phyloP scores from a whole-genome alignment of 352 stramenopile genomes.

The Thraustochytrium sp. region DNA sequence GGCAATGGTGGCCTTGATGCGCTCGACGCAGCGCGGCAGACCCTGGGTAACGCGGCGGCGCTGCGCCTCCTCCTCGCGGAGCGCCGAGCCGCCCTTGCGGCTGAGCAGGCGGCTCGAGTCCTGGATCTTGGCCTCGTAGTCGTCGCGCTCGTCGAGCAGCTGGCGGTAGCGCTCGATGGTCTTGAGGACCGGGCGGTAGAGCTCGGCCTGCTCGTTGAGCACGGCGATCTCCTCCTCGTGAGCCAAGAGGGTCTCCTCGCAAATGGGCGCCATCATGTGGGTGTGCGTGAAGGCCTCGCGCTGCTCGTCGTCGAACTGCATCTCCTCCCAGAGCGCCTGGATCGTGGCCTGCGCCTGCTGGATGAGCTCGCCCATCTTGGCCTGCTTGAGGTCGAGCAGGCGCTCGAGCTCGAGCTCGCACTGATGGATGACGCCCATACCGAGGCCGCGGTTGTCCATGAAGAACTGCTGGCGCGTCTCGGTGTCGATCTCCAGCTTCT shows the following conservation, averaged over 20 bases:
- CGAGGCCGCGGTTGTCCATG: conserved; percentile 38
- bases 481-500: conserved; percentile 27
- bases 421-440: conserved; percentile 29
- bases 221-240: conserved; percentile 41
- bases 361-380: conserved; percentile 38
- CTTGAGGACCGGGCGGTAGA: conserved; percentile 41
- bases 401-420: conserved; percentile 40
- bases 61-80: conserved; percentile 38
- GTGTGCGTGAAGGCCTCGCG: conserved; percentile 20
- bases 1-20: conserved; percentile 24
- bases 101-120: conserved; percentile 42
- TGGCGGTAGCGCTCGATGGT: conserved; percentile 17
- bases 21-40: neutral
- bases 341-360: conserved; percentile 32
- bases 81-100: neutral
- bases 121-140: conserved; percentile 42
- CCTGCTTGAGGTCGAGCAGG: conserved; percentile 37
- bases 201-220: conserved; percentile 4
- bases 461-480: conserved; percentile 39
- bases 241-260: conserved; percentile 23
- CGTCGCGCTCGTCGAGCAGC: conserved; percentile 38
- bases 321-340: conserved; percentile 36
- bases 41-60: conserved; percentile 12
- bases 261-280: conserved; percentile 41
- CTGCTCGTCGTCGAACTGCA: conserved; percentile 42